Evolutionary conservation across 306 rosid genomes (phyloP).

Genomic region (Senna siamea): DNA sequence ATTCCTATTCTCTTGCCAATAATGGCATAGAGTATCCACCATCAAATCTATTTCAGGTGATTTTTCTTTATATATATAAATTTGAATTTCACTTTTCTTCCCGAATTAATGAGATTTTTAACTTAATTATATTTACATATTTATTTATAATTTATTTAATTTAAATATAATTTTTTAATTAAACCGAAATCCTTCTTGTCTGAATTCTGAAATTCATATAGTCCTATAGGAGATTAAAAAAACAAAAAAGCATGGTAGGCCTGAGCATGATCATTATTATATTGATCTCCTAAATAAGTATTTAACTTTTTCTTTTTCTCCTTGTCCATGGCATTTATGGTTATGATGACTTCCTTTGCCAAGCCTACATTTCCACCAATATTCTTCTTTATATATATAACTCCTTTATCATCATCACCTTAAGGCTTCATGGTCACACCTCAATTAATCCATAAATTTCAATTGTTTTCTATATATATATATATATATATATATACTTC

Average conservation of each 20-base stretch:
- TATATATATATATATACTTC: constrained; percentile 39
- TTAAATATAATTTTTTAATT: too few species aligned
- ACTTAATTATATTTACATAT: too few species aligned
- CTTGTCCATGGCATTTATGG: constrained; percentile 40
- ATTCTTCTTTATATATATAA: constrained; percentile 44
- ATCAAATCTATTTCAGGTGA: constrained; percentile 66
- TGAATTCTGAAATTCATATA: too few species aligned
- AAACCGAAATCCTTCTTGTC: too few species aligned
- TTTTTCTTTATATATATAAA: not conserved
- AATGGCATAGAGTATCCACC: constrained; percentile 44
- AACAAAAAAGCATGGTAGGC: too few species aligned
- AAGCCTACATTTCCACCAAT: constrained; percentile 51
- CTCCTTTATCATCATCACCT: constrained; percentile 33
- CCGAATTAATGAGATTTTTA: too few species aligned
- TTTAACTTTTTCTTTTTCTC: constrained; percentile 48
- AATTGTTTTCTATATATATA: too few species aligned
- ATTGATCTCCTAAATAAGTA: constrained; percentile 24
- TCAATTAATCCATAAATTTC: not conserved
- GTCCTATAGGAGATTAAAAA: too few species aligned
- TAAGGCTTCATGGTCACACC: constrained; percentile 46
- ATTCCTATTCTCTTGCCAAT: constrained; percentile 45
- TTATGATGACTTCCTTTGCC: constrained; percentile 60
- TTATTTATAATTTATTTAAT: too few species aligned
- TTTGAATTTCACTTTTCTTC: constrained; percentile 8
- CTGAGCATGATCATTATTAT: constrained; percentile 44